phyloP scores from a whole-genome alignment of 257 asterid species.

The Solanum gracilifrons region DNA sequence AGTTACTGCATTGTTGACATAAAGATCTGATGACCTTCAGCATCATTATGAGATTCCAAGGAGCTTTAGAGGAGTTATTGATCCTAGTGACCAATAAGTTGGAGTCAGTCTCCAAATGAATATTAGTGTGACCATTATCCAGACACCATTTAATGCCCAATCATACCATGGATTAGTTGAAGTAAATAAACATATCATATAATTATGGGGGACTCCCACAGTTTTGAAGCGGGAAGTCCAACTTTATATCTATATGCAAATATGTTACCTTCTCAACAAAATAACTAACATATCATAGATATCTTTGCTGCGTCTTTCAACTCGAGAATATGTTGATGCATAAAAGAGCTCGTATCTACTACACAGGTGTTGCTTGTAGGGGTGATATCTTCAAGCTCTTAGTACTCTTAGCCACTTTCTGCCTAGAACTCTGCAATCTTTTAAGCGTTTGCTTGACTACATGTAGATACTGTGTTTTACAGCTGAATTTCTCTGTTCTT shows the following conservation, averaged over 20 bases:
- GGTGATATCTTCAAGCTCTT: background rate
- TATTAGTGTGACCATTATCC: no score
- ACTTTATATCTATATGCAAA: background rate
- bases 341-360: background rate
- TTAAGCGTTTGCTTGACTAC: background rate
- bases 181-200: background rate
- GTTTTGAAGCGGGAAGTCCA: background rate
- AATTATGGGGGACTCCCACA: background rate
- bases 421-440: background rate
- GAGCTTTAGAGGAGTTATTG: no score
- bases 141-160: no score
- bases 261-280: background rate
- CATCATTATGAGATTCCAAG: no score
- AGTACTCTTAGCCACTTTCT: background rate
- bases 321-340: background rate
- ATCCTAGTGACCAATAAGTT: no score
- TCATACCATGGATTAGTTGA: background rate
- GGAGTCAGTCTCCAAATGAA: no score
- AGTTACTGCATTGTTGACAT: no score
- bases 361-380: background rate
- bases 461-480: background rate
- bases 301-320: background rate
- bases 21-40: no score
- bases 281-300: background rate
- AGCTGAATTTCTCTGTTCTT: background rate